Evolutionary conservation across 352 stramenopile species (phyloP).

Genomic region (Globisporangium apiculatum): DNA sequence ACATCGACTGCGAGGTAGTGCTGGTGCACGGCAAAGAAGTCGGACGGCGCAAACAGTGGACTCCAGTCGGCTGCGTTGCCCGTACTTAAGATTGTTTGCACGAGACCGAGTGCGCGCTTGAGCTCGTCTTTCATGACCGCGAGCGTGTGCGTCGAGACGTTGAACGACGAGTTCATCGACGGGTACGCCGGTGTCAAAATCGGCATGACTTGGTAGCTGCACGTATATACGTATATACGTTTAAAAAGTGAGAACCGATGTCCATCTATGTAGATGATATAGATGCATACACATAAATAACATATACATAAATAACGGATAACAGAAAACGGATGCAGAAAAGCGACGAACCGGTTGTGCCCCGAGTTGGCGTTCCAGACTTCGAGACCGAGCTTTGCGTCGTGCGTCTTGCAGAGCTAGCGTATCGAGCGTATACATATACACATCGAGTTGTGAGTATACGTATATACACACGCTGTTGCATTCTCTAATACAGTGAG

Average conservation of each 20-base stretch:
- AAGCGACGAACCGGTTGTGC: slow-evolving; percentile 50
- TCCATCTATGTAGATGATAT: neutral
- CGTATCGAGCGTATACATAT: neutral
- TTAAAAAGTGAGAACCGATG: neutral
- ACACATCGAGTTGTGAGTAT: no score
- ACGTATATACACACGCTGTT: neutral
- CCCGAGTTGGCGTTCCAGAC: slow-evolving; percentile 86
- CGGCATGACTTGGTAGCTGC: slow-evolving; percentile 94
- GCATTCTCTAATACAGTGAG: neutral
- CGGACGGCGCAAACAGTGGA: slow-evolving; percentile 70
- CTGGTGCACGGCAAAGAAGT: slow-evolving; percentile 86
- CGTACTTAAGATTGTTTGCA: slow-evolving; percentile 82
- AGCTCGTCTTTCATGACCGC: slow-evolving; percentile 94
- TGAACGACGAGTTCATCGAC: slow-evolving; percentile 99
- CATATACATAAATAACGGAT: no score
- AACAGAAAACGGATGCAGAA: no score
- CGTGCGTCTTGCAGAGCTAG: slow-evolving; percentile 80
- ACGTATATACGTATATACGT: slow-evolving; percentile 5
- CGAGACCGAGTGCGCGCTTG: slow-evolving; percentile 63
- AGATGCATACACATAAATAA: neutral
- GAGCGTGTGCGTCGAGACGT: slow-evolving; percentile 94
- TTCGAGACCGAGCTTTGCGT: slow-evolving; percentile 80
- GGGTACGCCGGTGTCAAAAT: slow-evolving; percentile 99
- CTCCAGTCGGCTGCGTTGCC: slow-evolving; percentile 66
- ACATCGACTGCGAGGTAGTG: slow-evolving; percentile 92